Base-by-base conservation (phyloP, 2,329 filamentous ascomycete species). In the Apiospora rasikravindrae region DNA sequence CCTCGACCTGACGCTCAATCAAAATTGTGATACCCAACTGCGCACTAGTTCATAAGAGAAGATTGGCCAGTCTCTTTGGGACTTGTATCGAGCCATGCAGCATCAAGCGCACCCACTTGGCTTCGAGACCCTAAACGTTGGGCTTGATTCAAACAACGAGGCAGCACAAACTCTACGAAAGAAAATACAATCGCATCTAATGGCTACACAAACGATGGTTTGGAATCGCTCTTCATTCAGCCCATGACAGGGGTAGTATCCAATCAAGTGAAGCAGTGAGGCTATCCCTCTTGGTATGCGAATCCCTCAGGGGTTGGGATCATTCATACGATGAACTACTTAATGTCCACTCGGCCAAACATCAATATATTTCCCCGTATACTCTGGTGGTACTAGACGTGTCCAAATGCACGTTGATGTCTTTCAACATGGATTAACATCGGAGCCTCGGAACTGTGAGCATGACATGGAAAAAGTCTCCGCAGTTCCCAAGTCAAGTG, bases 381-480 rank as follows among this genome's bases (percentile, higher is more conserved):
- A 37, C 19, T 16, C 29, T n/a, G 29, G 29, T 61, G 29, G 53
- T n/a, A 61, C 53, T 37, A 37, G 16, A 61, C 53, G 29, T 61
- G 29, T 11, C 29, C 19, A 14, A 61, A 61, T 61, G 53, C 53
- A 61, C 16, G 53, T 37, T 61, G 29, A 33, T 61, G 53, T 37
- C 53, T 61, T 61, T 61, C 53, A 61, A 37, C 29, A 61, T 61
- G 29, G 29, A 61, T n/a, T 61, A 2, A 19, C 53, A 61, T 61
- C 29, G 53, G 57, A n/a, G 10, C 57, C 57, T 40, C 57, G 33
- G 57, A 40, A n/a, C 29, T 33, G 29, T 64, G 22, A 40, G 33
- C 19, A 40, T 64, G 57, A n/a, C 57, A 22, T 64, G 33, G 19
- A 64, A 22, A 64, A 40, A 40, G 33, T 64, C 29, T 40, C 57